phyloP scores from a whole-genome alignment of 139 green algal species.

The Ettlia oleoabundans region DNA sequence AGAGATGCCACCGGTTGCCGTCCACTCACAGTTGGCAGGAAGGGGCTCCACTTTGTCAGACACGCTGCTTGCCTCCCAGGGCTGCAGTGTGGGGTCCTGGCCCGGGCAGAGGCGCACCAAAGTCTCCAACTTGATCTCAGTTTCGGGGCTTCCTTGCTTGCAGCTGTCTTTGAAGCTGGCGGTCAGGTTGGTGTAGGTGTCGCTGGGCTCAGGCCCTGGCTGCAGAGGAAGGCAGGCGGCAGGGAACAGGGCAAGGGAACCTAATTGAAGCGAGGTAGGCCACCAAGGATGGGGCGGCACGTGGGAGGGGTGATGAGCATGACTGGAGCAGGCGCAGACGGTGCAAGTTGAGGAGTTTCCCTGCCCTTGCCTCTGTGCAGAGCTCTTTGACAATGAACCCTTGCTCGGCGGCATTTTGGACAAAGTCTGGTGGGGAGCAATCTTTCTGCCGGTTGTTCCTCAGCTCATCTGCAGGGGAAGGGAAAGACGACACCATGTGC shows the following conservation, averaged over 20 bases:
- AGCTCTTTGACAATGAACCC: not conserved
- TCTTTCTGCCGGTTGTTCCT: constrained; percentile 17
- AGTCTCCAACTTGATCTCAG: not conserved
- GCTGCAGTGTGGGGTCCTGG: constrained; percentile 17
- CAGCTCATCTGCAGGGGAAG: constrained; percentile 5
- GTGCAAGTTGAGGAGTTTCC: not conserved
- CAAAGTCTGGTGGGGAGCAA: constrained; percentile 15
- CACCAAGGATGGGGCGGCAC: too few relatives aligned
- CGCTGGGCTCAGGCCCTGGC: not conserved
- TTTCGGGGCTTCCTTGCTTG: not conserved
- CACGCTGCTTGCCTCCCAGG: constrained; percentile 1
- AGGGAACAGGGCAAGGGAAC: not conserved
- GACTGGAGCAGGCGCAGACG: not conserved
- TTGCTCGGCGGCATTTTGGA: not conserved
- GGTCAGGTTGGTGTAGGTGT: not conserved
- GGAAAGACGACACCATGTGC: not conserved
- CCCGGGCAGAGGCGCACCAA: not conserved
- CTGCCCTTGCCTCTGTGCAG: constrained; percentile 1
- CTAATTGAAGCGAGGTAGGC: not conserved
- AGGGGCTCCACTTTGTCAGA: not conserved
- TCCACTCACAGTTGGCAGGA: constrained; percentile 15
- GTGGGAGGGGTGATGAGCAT: too few relatives aligned
- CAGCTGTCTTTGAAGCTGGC: not conserved
- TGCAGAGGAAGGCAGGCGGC: not conserved
- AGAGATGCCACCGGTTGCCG: too few relatives aligned